A percentile compares a stretch with the other conserved stretches of the same genome.
phyloP scores from a whole-genome alignment of 306 rosid species.

The Citrullus amarus region DNA sequence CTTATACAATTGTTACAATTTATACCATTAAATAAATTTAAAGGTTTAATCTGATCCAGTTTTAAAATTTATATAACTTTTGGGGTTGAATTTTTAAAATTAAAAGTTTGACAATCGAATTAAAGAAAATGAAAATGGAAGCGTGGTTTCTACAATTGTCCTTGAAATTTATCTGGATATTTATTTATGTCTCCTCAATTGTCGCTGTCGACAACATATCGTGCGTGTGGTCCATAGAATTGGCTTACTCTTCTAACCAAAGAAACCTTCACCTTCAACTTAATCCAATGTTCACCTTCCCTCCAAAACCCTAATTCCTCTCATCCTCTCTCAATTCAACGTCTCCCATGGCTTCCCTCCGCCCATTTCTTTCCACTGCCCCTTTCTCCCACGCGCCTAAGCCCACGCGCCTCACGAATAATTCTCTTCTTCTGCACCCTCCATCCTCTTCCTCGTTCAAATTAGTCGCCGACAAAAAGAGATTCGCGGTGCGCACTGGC shows the following conservation, averaged over 20 bases:
- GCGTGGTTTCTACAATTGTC: too few relatives aligned
- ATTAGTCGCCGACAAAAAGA: background rate
- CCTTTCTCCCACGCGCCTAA: background rate
- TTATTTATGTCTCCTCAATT: too few relatives aligned
- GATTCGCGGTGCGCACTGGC: constrained; percentile 10
- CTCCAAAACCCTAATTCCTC: background rate
- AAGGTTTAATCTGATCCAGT: too few relatives aligned
- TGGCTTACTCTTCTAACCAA: background rate
- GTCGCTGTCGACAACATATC: background rate
- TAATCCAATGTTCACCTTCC: background rate
- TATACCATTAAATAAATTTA: too few relatives aligned
- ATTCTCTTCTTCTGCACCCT: background rate
- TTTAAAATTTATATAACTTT: too few relatives aligned
- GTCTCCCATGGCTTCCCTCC: background rate
- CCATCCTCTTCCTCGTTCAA: background rate
- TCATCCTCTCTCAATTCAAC: background rate
- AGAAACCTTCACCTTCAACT: background rate
- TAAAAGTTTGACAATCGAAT: too few relatives aligned
- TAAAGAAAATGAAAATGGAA: too few relatives aligned
- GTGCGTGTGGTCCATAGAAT: background rate
- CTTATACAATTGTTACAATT: too few relatives aligned
- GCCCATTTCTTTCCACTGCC: background rate
- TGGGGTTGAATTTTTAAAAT: too few relatives aligned
- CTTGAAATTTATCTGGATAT: too few relatives aligned
- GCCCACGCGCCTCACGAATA: background rate